These are phyloP conservation scores for Exidia glandulosa DNA, from an alignment of 768 basidiomycete species.

Conservation along the genomic window DNA sequence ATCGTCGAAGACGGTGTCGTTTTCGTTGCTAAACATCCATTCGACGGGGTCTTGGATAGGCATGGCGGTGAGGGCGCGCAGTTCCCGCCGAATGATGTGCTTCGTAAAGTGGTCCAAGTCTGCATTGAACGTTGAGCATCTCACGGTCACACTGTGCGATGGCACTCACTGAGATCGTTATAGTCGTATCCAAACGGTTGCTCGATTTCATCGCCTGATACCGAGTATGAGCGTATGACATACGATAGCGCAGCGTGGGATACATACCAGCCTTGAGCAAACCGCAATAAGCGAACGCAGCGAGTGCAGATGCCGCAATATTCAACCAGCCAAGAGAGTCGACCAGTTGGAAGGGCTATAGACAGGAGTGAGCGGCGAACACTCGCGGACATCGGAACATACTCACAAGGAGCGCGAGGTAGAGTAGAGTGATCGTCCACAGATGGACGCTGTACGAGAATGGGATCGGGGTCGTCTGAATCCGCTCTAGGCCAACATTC, in stretches of 20 bases:
- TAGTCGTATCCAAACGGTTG: slow-evolving; percentile 3
- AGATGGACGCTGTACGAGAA: slow-evolving; percentile 3
- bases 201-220: slow-evolving; percentile 5
- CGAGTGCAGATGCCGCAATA: background rate
- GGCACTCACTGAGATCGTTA: background rate
- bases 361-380: background rate
- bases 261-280: slow-evolving; percentile 3
- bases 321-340: slow-evolving; percentile 3
- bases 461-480: slow-evolving; percentile 2
- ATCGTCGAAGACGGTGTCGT: slow-evolving; percentile 27
- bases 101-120: slow-evolving; percentile 3
- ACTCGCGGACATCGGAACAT: background rate
- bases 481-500: slow-evolving; percentile 2
- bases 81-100: slow-evolving; percentile 4
- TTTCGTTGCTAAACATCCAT: background rate
- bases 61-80: background rate
- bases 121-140: background rate
- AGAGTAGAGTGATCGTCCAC: slow-evolving; percentile 2
- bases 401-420: background rate
- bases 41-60: slow-evolving; percentile 4
- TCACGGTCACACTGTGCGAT: background rate
- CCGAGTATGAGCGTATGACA: too few relatives aligned
- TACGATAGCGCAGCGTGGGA: too few relatives aligned
- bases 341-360: slow-evolving; percentile 3
- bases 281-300: slow-evolving; percentile 5